These are phyloP conservation scores for Globisporangium cylindrosporum DNA, from an alignment of 352 stramenopile species.

Conservation along the genomic window DNA sequence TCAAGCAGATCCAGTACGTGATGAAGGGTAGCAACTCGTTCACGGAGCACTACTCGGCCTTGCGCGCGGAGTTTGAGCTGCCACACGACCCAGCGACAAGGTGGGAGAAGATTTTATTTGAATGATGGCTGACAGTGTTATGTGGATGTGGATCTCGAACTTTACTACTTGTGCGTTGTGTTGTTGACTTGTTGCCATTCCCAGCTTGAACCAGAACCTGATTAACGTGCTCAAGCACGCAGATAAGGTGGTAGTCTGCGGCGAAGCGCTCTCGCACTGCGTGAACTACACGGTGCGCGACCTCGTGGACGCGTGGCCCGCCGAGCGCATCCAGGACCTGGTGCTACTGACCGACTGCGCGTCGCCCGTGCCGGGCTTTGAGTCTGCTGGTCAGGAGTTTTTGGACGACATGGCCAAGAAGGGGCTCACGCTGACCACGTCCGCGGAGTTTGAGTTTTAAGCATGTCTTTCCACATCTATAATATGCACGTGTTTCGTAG, in stretches of 20 bases:
- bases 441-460: slow-evolving; percentile 38
- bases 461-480: neutral
- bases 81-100: slow-evolving; percentile 60
- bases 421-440: slow-evolving; percentile 62
- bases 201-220: slow-evolving; percentile 81
- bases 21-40: slow-evolving; percentile 94
- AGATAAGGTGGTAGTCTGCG: slow-evolving; percentile 89
- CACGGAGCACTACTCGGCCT: slow-evolving; percentile 96
- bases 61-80: slow-evolving; percentile 93
- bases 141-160: neutral
- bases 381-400: slow-evolving; percentile 63
- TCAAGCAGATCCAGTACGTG: slow-evolving; percentile 82
- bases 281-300: slow-evolving; percentile 96
- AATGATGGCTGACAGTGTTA: neutral
- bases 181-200: slow-evolving; percentile 14
- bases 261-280: slow-evolving; percentile 95
- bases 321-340: slow-evolving; percentile 58
- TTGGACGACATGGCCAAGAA: slow-evolving; percentile 57
- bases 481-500: neutral
- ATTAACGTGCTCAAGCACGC: slow-evolving; percentile 84
- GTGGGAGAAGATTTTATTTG: slow-evolving; percentile 16
- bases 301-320: slow-evolving; percentile 84
- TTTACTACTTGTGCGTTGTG: slow-evolving; percentile 1
- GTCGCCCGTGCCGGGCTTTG: slow-evolving; percentile 71
- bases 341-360: slow-evolving; percentile 78